A percentile compares a stretch with the other conserved stretches of the same genome.
phyloP scores from a whole-genome alignment of 768 basidiomycete species.

The Tremella fuciformis region DNA sequence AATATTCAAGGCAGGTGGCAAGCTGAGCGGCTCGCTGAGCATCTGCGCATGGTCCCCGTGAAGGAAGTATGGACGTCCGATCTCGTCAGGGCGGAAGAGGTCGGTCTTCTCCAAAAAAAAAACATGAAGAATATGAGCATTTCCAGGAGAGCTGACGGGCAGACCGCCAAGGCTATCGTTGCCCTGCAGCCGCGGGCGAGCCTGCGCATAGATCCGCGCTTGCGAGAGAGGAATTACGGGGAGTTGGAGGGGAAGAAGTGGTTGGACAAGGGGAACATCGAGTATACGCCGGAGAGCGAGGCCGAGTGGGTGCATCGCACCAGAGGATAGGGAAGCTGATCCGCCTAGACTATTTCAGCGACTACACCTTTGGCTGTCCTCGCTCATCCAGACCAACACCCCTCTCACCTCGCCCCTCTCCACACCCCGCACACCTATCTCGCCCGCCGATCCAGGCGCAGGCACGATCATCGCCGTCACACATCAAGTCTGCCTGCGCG shows the following conservation, averaged over 20 bases:
- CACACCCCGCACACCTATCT: constrained; percentile 19
- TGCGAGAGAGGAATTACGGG: background rate
- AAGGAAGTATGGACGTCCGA: constrained; percentile 17
- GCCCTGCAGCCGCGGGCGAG: constrained; percentile 16
- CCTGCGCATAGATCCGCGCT: constrained; percentile 21
- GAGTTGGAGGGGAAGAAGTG: constrained; percentile 3
- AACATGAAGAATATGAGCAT: no score
- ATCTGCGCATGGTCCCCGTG: constrained; percentile 22
- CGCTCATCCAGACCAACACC: constrained; percentile 18
- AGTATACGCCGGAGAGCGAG: background rate
- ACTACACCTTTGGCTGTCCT: constrained; percentile 23
- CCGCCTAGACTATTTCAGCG: constrained; percentile 15
- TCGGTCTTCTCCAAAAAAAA: background rate
- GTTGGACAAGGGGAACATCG: background rate
- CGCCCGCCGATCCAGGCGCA: constrained; percentile 14
- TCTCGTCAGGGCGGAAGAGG: constrained; percentile 18
- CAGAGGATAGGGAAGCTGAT: background rate
- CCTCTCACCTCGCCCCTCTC: constrained; percentile 19
- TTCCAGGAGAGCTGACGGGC: background rate
- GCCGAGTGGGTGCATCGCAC: constrained; percentile 3
- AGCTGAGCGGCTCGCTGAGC: constrained; percentile 20
- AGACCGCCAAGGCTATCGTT: constrained; percentile 28
- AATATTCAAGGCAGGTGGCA: constrained; percentile 17
- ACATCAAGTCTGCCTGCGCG: constrained; percentile 25
- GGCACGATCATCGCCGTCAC: constrained; percentile 26